Conservation (phyloP, 495 filamentous ascomycete species). For the Pseudotulostoma volvatum region DNA sequence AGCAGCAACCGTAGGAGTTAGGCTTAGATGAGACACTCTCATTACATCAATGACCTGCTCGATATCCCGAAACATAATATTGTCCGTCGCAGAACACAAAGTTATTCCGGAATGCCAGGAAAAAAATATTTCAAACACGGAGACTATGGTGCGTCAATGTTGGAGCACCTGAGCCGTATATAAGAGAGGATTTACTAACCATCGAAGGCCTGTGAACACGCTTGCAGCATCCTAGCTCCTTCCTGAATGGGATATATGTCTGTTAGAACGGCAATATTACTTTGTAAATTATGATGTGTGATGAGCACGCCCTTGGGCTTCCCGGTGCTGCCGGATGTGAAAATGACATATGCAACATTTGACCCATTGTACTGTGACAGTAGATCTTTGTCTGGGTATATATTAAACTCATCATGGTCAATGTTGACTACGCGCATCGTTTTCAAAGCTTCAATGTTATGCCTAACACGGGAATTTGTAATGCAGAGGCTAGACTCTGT, state of each 20-base stretch:
- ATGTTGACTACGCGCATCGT: conserved; percentile 13
- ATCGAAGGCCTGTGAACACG: conserved; percentile 59
- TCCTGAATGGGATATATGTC: conserved; percentile 38
- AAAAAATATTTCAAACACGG: conserved; percentile 70
- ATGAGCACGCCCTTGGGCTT: conserved; percentile 54
- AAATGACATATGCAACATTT: conserved; percentile 38
- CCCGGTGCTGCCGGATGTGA: conserved; percentile 50
- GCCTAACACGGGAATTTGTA: conserved; percentile 12
- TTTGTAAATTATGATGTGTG: conserved; percentile 48
- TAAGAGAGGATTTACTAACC: conserved; percentile 16
- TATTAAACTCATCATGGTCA: conserved; percentile 17
- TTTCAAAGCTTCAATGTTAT: conserved; percentile 5
- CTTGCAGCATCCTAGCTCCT: conserved; percentile 44
- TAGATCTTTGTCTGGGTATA: conserved; percentile 16
- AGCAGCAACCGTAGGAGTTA: conserved; percentile 64
- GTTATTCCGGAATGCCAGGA: conserved; percentile 58
- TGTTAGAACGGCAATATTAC: conserved; percentile 44
- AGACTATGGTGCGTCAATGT: conserved; percentile 27
- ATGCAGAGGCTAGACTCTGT: conserved; percentile 34
- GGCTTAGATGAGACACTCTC: conserved; percentile 53
- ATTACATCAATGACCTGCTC: conserved; percentile 40
- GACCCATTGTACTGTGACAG: conserved; percentile 9
- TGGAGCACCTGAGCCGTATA: neutral
- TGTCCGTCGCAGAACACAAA: conserved; percentile 50
- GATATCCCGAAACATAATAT: conserved; percentile 46